These are phyloP conservation scores for Phialophora chinensis DNA, from an alignment of 2,329 filamentous ascomycete genomes.

Conservation along the genomic window DNA sequence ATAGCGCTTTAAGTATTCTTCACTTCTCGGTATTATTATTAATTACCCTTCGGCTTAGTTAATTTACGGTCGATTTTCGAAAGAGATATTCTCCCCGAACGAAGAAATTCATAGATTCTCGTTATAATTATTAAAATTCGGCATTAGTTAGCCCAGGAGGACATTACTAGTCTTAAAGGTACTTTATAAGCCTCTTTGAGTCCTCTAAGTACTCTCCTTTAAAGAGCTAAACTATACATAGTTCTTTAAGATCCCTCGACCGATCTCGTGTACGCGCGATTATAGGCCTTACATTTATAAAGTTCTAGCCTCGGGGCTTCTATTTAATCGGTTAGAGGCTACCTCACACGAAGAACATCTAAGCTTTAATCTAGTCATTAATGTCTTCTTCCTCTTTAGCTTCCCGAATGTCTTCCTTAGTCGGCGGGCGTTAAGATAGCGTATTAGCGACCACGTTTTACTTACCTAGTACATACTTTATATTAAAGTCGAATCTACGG, in stretches of 20 bases:
- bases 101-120: not conserved
- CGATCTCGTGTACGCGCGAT: too few species aligned
- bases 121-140: not conserved
- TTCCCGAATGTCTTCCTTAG: not conserved
- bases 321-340: not conserved
- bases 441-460: not conserved
- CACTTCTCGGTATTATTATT: not conserved
- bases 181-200: not conserved
- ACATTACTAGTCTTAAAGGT: not conserved
- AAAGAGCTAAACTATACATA: not conserved
- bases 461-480: not conserved
- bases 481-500: not conserved
- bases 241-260: too few species aligned
- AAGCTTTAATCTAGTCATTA: not conserved
- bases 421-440: not conserved
- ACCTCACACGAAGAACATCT: not conserved
- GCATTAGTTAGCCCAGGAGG: not conserved
- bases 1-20: not conserved
- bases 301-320: too few species aligned
- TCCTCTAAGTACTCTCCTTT: not conserved
- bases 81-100: not conserved
- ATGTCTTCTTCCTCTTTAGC: slow-evolving; percentile 1
- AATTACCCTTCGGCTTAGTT: not conserved
- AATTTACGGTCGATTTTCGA: not conserved
- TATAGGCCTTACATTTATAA: too few species aligned